Evolutionary conservation across 179 eudicot species (phyloP).

Genomic region (Beta corolliflora): DNA sequence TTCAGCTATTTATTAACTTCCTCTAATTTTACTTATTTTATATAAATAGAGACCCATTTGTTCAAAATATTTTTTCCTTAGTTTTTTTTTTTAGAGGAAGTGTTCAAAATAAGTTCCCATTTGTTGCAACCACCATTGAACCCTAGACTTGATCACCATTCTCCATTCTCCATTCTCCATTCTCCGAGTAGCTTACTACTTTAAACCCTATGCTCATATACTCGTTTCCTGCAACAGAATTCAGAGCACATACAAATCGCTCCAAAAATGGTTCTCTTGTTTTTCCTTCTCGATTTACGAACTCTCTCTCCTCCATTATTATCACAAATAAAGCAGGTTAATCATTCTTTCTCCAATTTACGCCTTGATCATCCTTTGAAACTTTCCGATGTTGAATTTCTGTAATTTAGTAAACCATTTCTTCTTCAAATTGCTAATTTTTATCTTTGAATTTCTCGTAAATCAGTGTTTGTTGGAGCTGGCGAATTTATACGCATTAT

Average conservation of each 20-base stretch:
- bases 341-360: not conserved
- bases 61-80: too few species aligned
- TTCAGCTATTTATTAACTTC: too few species aligned
- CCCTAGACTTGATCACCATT: too few species aligned
- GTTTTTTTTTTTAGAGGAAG: too few species aligned
- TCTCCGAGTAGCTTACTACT: not conserved
- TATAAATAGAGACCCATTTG: too few species aligned
- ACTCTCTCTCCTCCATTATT: slow-evolving; percentile 62
- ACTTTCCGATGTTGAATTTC: not conserved
- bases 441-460: not conserved
- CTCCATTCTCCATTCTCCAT: not conserved
- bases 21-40: too few species aligned
- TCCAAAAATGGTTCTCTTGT: slow-evolving; percentile 54
- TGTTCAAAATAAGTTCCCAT: too few species aligned
- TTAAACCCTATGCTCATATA: not conserved
- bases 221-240: not conserved
- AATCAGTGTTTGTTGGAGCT: slow-evolving; percentile 36
- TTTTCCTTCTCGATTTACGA: slow-evolving; percentile 71
- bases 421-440: not conserved
- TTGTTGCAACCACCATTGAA: too few species aligned
- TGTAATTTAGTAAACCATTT: not conserved
- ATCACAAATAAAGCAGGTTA: slow-evolving; percentile 62
- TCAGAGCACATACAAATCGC: not conserved
- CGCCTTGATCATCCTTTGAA: not conserved
- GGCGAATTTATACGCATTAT: slow-evolving; percentile 36